Conservation (phyloP, 164 flowering plant genomes). For the Euptelea pleiosperma region DNA sequence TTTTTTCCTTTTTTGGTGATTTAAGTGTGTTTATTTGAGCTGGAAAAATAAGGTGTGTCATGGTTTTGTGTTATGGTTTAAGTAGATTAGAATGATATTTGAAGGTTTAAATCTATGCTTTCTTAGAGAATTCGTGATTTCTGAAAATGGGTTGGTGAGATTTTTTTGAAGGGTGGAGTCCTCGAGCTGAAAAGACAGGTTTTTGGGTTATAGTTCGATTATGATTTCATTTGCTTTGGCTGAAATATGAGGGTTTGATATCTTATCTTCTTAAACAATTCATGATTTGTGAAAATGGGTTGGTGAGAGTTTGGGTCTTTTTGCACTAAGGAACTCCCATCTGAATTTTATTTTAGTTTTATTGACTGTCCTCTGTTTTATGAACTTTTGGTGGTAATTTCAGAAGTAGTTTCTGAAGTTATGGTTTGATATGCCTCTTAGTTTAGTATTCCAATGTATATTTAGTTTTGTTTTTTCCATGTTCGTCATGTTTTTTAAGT, state of each 20-base stretch:
- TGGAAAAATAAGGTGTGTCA: not conserved
- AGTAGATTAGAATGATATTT: not conserved
- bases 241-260: too few species aligned
- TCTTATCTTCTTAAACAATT: too few species aligned
- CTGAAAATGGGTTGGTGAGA: not conserved
- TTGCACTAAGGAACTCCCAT: too few species aligned
- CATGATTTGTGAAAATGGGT: too few species aligned
- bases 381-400: not conserved
- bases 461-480: not conserved
- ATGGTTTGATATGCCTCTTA: too few species aligned
- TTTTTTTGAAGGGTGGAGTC: slow-evolving; percentile 3
- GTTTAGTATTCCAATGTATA: too few species aligned
- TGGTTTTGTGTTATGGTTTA: slow-evolving; percentile 1
- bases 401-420: too few species aligned
- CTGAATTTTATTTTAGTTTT: not conserved
- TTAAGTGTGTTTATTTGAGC: not conserved
- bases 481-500: not conserved
- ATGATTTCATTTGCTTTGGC: not conserved
- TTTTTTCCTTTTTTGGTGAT: not conserved
- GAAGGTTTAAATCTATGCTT: not conserved
- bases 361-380: not conserved
- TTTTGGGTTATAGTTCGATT: not conserved
- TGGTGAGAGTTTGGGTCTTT: too few species aligned
- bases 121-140: not conserved
- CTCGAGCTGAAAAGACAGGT: not conserved